These are phyloP conservation scores for Byssothecium circinans DNA, from an alignment of 2,329 filamentous ascomycete species.

Conservation along the genomic window DNA sequence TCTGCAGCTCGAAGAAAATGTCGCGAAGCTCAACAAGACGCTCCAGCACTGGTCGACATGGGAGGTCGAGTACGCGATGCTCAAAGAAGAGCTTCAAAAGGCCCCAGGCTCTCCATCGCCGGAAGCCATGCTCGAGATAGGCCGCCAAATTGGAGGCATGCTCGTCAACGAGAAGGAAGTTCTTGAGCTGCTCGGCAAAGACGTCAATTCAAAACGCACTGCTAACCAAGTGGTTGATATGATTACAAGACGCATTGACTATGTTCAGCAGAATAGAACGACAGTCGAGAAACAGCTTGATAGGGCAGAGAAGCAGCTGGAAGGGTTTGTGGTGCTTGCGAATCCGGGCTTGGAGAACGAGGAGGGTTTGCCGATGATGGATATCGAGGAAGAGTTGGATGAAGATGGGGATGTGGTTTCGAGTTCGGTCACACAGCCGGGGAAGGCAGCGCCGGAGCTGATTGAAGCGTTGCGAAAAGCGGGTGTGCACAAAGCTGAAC, in stretches of 20 bases:
- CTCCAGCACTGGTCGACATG: conserved; percentile 87
- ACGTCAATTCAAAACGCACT: conserved; percentile 51
- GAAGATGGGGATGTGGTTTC: conserved; percentile 83
- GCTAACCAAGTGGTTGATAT: conserved; percentile 67
- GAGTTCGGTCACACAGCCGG: conserved; percentile 56
- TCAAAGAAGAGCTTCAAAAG: conserved; percentile 76
- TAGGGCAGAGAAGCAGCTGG: conserved; percentile 68
- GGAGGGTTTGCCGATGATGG: conserved; percentile 75
- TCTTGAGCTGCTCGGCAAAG: conserved; percentile 55
- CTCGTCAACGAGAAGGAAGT: conserved; percentile 66
- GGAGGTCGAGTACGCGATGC: conserved; percentile 87
- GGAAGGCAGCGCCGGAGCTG: conserved; percentile 67
- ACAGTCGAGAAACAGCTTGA: conserved; percentile 74
- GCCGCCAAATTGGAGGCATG: conserved; percentile 62
- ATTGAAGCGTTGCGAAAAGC: conserved; percentile 74
- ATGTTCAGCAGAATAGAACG: conserved; percentile 79
- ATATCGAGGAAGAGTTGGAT: conserved; percentile 90
- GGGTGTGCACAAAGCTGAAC: conserved; percentile 56
- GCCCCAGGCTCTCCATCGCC: conserved; percentile 26
- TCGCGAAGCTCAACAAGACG: conserved; percentile 71
- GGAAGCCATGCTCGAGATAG: conserved; percentile 48
- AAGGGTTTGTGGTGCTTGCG: conserved; percentile 57
- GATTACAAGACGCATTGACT: conserved; percentile 78
- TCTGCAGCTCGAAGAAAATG: conserved; percentile 72
- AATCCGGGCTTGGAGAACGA: conserved; percentile 66